Percentiles rank a stretch among this genome's conserved stretches.
phyloP scores from a whole-genome alignment of 208 protist species.

The Strigomonas culicis region DNA sequence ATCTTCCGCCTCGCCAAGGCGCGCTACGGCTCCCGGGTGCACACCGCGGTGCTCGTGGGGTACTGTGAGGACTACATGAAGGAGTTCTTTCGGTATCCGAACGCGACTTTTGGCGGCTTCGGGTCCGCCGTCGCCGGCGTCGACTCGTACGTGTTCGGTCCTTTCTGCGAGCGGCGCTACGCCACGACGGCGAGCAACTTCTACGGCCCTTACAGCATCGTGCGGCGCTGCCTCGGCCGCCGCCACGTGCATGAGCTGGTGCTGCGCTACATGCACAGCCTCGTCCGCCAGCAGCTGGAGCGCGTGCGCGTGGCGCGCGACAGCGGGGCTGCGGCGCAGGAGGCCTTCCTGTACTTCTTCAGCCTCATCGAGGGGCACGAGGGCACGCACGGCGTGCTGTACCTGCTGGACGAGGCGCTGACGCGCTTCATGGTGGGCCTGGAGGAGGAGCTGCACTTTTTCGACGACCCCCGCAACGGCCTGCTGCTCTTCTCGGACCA shows the following conservation, averaged over 20 bases:
- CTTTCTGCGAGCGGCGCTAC: conserved; percentile 63
- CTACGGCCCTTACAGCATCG: conserved; percentile 57
- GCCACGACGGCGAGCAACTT: conserved; percentile 40
- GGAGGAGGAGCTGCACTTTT: conserved; percentile 41
- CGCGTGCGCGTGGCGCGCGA: too few species aligned
- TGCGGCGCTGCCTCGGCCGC: conserved; percentile 46
- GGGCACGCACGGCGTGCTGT: conserved; percentile 45
- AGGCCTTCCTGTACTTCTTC: conserved; percentile 49
- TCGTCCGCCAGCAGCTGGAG: conserved; percentile 31
- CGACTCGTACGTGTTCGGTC: conserved; percentile 48
- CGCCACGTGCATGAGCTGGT: conserved; percentile 53
- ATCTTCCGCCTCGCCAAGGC: conserved; percentile 39
- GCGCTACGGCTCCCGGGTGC: conserved; percentile 31
- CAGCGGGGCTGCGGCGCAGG: not conserved
- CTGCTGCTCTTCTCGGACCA: conserved; percentile 52
- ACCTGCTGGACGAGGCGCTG: conserved; percentile 47
- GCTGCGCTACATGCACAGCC: conserved; percentile 37
- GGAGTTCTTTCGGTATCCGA: too few species aligned
- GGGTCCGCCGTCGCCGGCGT: conserved; percentile 23
- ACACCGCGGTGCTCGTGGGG: conserved; percentile 30
- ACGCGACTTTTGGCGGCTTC: conserved; percentile 18
- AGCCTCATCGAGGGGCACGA: conserved; percentile 67
- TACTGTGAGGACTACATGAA: conserved; percentile 47
- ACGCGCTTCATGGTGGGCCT: conserved; percentile 45
- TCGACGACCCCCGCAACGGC: conserved; percentile 60